Conservation (phyloP, 1,284 basidiomycete genomes). For the Psilocybe mexicana region DNA sequence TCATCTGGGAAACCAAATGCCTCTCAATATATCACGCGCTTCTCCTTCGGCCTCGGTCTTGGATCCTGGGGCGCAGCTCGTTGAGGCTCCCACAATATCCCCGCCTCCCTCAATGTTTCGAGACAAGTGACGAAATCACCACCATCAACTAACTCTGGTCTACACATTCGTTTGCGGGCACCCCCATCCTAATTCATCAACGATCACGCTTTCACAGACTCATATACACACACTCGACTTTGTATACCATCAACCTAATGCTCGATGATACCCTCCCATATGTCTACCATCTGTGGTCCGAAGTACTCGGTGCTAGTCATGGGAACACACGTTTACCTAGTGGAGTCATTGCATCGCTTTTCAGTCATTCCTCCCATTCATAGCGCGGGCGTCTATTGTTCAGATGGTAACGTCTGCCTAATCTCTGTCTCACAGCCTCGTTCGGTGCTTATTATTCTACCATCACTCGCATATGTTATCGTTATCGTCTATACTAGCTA, state of each 20-base stretch:
- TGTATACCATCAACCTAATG: not conserved
- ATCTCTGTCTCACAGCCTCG: not conserved
- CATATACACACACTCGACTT: not conserved
- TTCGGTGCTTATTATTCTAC: not conserved
- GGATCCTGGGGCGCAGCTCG: slow-evolving; percentile 4
- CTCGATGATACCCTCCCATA: slow-evolving; percentile 7
- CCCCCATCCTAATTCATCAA: not conserved
- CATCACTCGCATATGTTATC: too few species aligned
- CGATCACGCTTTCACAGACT: not conserved
- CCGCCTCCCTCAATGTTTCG: slow-evolving; percentile 1
- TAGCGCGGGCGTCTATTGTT: slow-evolving; percentile 18
- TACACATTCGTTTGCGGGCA: not conserved
- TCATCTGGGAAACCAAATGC: slow-evolving; percentile 30
- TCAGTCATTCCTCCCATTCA: slow-evolving; percentile 16
- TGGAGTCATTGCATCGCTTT: slow-evolving; percentile 6
- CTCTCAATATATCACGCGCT: slow-evolving; percentile 25
- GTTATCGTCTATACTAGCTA: not conserved
- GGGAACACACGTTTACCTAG: not conserved
- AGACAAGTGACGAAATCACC: not conserved
- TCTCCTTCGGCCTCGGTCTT: slow-evolving; percentile 16
- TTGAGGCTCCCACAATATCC: slow-evolving; percentile 15
- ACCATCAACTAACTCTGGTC: slow-evolving; percentile 15
- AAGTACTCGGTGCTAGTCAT: slow-evolving; percentile 1
- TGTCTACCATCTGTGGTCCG: slow-evolving; percentile 4
- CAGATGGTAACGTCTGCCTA: slow-evolving; percentile 5